These are phyloP conservation scores for Caryopteris hybrid DNA, from an alignment of 305 asterid species.

Conservation along the genomic window DNA sequence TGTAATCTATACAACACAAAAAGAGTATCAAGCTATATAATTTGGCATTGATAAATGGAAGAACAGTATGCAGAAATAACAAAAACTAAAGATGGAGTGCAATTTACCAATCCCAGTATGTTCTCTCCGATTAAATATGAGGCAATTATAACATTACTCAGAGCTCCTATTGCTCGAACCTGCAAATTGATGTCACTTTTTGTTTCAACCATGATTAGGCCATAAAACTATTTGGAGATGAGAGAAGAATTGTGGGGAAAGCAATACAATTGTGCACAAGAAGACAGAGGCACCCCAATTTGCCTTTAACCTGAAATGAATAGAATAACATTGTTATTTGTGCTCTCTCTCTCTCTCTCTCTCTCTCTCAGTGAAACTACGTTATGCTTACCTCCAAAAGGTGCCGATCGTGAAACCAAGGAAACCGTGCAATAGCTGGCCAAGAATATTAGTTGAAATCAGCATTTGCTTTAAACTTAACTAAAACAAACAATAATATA, in stretches of 20 bases:
- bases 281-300: slow-evolving; percentile 76
- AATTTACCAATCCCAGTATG: slow-evolving; percentile 77
- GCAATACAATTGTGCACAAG: slow-evolving; percentile 66
- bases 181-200: slow-evolving; percentile 29
- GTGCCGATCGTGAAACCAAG: slow-evolving; percentile 91
- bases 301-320: slow-evolving; percentile 57
- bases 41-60: background rate
- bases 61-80: background rate
- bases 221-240: background rate
- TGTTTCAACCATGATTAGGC: background rate
- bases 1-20: slow-evolving; percentile 51
- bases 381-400: slow-evolving; percentile 80
- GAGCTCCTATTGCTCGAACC: slow-evolving; percentile 92
- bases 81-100: background rate
- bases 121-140: slow-evolving; percentile 91
- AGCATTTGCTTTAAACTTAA: slow-evolving; percentile 10
- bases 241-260: slow-evolving; percentile 22
- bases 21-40: background rate
- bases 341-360: background rate
- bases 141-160: slow-evolving; percentile 71
- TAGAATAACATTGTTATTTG: background rate
- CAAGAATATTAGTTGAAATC: slow-evolving; percentile 11
- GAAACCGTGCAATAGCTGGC: slow-evolving; percentile 85
- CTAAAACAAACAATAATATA: background rate
- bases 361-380: background rate